Evolutionary conservation across 2,329 filamentous ascomycete genomes (phyloP).

Genomic region (Dryadomyces quercivorus): DNA sequence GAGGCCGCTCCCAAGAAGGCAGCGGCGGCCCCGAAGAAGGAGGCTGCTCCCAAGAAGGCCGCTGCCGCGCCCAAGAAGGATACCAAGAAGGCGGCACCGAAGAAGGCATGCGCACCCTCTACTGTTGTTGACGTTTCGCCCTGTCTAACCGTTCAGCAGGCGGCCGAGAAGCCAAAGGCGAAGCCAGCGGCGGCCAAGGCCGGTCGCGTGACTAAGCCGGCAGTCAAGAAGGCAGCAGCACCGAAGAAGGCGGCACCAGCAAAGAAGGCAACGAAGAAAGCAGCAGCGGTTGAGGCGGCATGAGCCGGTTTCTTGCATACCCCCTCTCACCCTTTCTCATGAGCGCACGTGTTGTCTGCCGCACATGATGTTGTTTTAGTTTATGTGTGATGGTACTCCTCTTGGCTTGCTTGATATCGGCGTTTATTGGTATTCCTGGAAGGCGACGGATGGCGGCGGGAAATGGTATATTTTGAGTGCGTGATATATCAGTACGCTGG

Average conservation of each 20-base stretch:
- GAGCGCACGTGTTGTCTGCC: slow-evolving; percentile 2
- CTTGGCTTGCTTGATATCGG: slow-evolving; percentile 5
- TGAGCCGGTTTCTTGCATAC: slow-evolving; percentile 5
- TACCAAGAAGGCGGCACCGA: slow-evolving; percentile 22
- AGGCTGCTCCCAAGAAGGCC: slow-evolving; percentile 21
- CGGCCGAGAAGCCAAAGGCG: slow-evolving; percentile 50
- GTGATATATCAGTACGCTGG: slow-evolving; percentile 9
- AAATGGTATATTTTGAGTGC: slow-evolving; percentile 8
- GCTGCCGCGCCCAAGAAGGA: slow-evolving; percentile 15
- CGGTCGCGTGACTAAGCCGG: slow-evolving; percentile 67
- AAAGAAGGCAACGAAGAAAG: slow-evolving; percentile 25
- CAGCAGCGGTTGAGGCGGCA: slow-evolving; percentile 1
- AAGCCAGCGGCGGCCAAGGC: slow-evolving; percentile 69
- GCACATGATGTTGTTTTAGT: slow-evolving; percentile 4
- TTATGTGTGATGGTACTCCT: slow-evolving; percentile 12
- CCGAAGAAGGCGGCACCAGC: slow-evolving; percentile 32
- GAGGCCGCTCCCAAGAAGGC: slow-evolving; percentile 22
- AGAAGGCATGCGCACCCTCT: slow-evolving; percentile 22
- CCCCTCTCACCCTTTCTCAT: slow-evolving; percentile 7
- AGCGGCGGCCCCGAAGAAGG: slow-evolving; percentile 14
- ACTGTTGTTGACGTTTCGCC: too few relatives aligned
- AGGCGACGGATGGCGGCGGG: slow-evolving; percentile 11
- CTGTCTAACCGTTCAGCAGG: slow-evolving; percentile 27
- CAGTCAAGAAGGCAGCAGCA: slow-evolving; percentile 34
- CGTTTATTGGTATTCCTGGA: slow-evolving; percentile 8